Evolutionary conservation across 352 stramenopile species (phyloP).

Genomic region (Globisporangium paddicum): DNA sequence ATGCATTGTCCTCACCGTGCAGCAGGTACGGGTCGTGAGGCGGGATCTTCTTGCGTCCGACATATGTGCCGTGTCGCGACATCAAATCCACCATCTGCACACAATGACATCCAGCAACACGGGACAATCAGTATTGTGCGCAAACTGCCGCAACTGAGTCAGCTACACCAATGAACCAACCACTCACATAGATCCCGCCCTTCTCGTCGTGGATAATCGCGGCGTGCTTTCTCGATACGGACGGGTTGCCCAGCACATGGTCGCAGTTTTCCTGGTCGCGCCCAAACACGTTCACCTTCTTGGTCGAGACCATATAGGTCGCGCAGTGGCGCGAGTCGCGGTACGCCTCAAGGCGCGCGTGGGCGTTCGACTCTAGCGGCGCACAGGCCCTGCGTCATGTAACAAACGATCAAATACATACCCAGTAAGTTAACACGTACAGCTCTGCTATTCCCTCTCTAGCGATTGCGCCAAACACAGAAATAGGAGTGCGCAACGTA

Average conservation of each 20-base stretch:
- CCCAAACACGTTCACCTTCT: slow-evolving; percentile 79
- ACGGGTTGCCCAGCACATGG: slow-evolving; percentile 84
- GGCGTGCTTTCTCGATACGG: slow-evolving; percentile 83
- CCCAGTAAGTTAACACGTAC: neutral
- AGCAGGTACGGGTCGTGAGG: slow-evolving; percentile 81
- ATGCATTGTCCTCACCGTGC: slow-evolving; percentile 43
- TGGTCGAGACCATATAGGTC: slow-evolving; percentile 83
- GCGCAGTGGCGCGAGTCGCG: slow-evolving; percentile 72
- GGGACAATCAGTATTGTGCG: neutral
- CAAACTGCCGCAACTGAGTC: neutral
- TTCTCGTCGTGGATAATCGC: slow-evolving; percentile 78
- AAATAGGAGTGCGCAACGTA: slow-evolving; percentile 10
- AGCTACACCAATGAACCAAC: neutral
- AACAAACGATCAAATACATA: neutral
- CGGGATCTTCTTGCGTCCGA: slow-evolving; percentile 79
- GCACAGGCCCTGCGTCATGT: slow-evolving; percentile 46
- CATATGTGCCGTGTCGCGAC: slow-evolving; percentile 84
- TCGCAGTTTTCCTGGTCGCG: slow-evolving; percentile 84
- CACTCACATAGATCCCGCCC: slow-evolving; percentile 79
- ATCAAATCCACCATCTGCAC: slow-evolving; percentile 83
- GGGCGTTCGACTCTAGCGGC: slow-evolving; percentile 55
- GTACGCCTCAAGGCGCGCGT: slow-evolving; percentile 72
- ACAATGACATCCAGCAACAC: neutral
- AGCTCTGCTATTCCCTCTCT: neutral
- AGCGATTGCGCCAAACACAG: neutral